Evolutionary conservation across 495 filamentous ascomycete genomes (phyloP).

Genomic region (Podospora pseudoanserina): DNA sequence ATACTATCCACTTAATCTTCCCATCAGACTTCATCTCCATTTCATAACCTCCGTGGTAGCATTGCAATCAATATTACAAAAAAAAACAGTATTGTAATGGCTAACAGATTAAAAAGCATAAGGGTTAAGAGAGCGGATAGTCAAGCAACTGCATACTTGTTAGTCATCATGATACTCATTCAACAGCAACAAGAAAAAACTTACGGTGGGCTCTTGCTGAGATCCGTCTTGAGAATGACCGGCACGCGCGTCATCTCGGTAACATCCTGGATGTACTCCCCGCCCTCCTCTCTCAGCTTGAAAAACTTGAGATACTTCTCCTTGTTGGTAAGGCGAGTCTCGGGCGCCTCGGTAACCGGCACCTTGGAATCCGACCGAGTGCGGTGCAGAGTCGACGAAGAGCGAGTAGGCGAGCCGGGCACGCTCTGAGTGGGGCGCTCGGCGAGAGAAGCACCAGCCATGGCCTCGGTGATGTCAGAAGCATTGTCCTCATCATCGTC

Average conservation of each 20-base stretch:
- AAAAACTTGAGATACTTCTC: slow-evolving; percentile 94
- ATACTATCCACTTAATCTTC: not conserved
- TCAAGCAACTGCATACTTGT: slow-evolving; percentile 70
- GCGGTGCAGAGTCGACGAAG: slow-evolving; percentile 74
- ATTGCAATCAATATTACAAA: not conserved
- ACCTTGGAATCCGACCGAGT: slow-evolving; percentile 91
- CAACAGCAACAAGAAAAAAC: slow-evolving; percentile 37
- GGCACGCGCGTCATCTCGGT: slow-evolving; percentile 96
- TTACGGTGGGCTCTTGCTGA: slow-evolving; percentile 98
- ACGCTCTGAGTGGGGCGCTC: slow-evolving; percentile 93
- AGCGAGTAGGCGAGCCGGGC: slow-evolving; percentile 83
- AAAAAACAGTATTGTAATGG: not conserved
- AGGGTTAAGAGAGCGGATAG: slow-evolving; percentile 94
- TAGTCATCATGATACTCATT: slow-evolving; percentile 30
- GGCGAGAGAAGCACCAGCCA: slow-evolving; percentile 79
- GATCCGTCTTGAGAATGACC: slow-evolving; percentile 94
- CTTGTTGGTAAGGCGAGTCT: slow-evolving; percentile 82
- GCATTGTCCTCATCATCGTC: slow-evolving; percentile 87
- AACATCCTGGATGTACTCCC: slow-evolving; percentile 96
- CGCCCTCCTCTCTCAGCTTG: slow-evolving; percentile 83
- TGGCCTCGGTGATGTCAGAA: slow-evolving; percentile 79
- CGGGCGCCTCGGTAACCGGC: slow-evolving; percentile 63
- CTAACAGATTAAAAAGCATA: slow-evolving; percentile 66
- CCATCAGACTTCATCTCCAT: not conserved
- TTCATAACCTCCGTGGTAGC: not conserved